phyloP scores from a whole-genome alignment of 345 rosid species.

The Murraya paniculata region DNA sequence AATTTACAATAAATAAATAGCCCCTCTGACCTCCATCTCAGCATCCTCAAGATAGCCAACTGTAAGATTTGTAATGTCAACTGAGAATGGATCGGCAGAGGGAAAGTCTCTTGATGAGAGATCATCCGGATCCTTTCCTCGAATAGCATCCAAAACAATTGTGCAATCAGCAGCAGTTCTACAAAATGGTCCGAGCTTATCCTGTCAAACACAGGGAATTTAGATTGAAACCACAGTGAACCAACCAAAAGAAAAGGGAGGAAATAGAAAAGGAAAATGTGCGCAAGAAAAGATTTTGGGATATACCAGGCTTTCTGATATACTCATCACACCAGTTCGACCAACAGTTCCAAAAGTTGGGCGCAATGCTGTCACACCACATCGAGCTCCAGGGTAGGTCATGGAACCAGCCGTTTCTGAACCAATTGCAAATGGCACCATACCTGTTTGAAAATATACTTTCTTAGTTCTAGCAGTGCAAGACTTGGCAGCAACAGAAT shows the following conservation, averaged over 20 bases:
- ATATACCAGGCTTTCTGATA: slow-evolving; percentile 79
- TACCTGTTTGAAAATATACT: slow-evolving; percentile 32
- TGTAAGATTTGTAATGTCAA: slow-evolving; percentile 69
- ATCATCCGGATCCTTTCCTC: slow-evolving; percentile 80
- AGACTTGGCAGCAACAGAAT: neutral
- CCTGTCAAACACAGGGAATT: slow-evolving; percentile 38
- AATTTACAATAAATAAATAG: neutral
- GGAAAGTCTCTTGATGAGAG: slow-evolving; percentile 72
- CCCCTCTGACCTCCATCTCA: slow-evolving; percentile 71
- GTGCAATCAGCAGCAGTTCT: slow-evolving; percentile 65
- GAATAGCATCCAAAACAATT: slow-evolving; percentile 55
- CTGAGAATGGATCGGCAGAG: slow-evolving; percentile 63
- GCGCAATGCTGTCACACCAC: slow-evolving; percentile 82
- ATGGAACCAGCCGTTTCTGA: slow-evolving; percentile 93
- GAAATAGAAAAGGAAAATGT: neutral
- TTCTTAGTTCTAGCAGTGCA: neutral
- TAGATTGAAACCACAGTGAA: neutral
- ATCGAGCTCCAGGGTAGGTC: slow-evolving; percentile 72
- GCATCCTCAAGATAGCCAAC: slow-evolving; percentile 88
- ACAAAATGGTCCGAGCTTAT: slow-evolving; percentile 86
- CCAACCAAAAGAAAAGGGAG: neutral
- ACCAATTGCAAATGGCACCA: slow-evolving; percentile 94
- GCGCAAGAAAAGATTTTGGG: neutral
- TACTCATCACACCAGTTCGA: slow-evolving; percentile 86
- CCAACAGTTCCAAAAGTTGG: slow-evolving; percentile 83